Conservation (phyloP, 148 eudicot species). For the Rhododendron vialii region DNA sequence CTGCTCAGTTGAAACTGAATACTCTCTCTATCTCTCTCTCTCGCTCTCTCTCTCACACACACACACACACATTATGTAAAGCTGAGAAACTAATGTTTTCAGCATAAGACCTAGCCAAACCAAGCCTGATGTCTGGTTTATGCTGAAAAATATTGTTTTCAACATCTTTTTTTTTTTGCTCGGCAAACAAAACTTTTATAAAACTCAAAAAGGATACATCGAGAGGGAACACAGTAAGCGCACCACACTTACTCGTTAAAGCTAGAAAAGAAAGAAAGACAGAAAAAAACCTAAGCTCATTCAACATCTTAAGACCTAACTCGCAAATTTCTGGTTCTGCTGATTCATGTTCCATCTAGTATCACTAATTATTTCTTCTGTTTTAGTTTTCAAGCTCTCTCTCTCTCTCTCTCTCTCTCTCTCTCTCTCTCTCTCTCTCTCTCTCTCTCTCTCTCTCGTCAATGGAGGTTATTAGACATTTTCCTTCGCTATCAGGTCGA, state of each 20-base stretch:
- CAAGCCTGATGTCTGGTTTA: not conserved
- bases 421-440: not conserved
- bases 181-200: too few species aligned
- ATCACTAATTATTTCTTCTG: not conserved
- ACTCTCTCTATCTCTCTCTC: not conserved
- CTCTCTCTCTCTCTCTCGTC: not conserved
- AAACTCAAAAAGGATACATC: too few species aligned
- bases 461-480: slow-evolving; percentile 9
- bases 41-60: not conserved
- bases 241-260: too few species aligned
- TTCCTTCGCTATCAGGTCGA: slow-evolving; percentile 51
- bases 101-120: not conserved
- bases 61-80: too few species aligned
- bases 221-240: too few species aligned
- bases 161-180: not conserved
- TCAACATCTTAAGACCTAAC: not conserved
- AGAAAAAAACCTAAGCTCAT: too few species aligned
- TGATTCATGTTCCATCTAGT: not conserved
- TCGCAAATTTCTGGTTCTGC: not conserved
- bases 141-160: not conserved
- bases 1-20: not conserved
- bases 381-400: not conserved
- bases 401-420: not conserved
- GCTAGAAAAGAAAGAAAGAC: too few species aligned
- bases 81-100: not conserved